Evolutionary conservation across 306 rosid genomes (phyloP).

Genomic region (Quercus alba): DNA sequence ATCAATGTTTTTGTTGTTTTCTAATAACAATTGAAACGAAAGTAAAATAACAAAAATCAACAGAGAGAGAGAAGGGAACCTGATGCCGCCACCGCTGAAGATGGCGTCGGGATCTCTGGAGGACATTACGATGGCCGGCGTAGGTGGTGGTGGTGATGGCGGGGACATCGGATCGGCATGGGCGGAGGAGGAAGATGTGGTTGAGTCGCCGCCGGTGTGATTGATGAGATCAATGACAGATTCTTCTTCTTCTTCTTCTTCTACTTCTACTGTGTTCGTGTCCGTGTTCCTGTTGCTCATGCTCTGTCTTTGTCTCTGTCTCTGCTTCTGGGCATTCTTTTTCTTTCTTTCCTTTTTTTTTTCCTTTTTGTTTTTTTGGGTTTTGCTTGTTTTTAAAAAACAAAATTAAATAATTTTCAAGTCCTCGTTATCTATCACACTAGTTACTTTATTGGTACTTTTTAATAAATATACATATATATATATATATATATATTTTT

Average conservation of each 20-base stretch:
- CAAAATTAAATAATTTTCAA: too few relatives aligned
- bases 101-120: constrained; percentile 57
- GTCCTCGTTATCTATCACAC: too few relatives aligned
- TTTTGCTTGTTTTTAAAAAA: too few relatives aligned
- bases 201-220: not conserved
- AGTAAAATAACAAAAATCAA: not conserved
- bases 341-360: not conserved
- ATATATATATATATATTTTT: too few relatives aligned
- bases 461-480: too few relatives aligned
- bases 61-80: constrained; percentile 25
- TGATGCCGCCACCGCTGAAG: constrained; percentile 82
- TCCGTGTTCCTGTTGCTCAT: constrained; percentile 4
- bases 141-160: constrained; percentile 11
- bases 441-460: too few relatives aligned
- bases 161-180: constrained; percentile 18
- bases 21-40: not conserved
- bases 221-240: not conserved
- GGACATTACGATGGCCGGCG: constrained; percentile 42
- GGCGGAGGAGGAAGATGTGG: not conserved
- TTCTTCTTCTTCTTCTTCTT: not conserved
- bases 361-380: not conserved
- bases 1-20: not conserved
- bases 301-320: not conserved
- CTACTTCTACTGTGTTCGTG: too few relatives aligned
- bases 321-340: too few relatives aligned